Conservation (phyloP, 1,284 basidiomycete species). For the Apiotrichum laibachii region DNA sequence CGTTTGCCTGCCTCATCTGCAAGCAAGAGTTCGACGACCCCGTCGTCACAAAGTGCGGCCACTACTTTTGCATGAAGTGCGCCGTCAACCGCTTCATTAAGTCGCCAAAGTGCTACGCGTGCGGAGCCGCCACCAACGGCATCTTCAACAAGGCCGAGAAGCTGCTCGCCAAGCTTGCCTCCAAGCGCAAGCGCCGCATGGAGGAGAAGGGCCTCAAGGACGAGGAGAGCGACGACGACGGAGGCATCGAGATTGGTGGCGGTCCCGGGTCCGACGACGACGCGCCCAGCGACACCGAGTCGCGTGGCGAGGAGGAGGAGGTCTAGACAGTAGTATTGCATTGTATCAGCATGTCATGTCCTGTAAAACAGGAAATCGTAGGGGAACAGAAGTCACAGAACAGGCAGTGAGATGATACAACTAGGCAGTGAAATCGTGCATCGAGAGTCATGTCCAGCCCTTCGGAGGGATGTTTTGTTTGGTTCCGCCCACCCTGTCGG, state of each 20-base stretch:
- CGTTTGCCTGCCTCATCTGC: constrained; percentile 96
- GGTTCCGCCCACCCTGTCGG: not conserved
- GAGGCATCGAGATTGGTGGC: constrained; percentile 39
- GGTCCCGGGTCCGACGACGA: constrained; percentile 30
- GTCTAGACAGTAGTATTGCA: constrained; percentile 5
- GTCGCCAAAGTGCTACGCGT: constrained; percentile 94
- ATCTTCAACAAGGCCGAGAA: constrained; percentile 62
- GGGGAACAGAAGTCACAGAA: too few relatives aligned
- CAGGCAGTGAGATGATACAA: too few relatives aligned
- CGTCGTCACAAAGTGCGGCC: constrained; percentile 90
- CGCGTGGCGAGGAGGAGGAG: constrained; percentile 2
- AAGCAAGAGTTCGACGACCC: constrained; percentile 92
- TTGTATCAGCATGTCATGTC: constrained; percentile 6
- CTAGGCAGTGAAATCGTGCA: too few relatives aligned
- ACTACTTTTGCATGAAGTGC: constrained; percentile 89
- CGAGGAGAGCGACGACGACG: constrained; percentile 37
- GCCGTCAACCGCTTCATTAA: constrained; percentile 90
- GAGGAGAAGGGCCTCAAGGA: constrained; percentile 38
- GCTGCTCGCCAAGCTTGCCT: constrained; percentile 50
- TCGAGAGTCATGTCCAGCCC: too few relatives aligned
- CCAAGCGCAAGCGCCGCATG: constrained; percentile 41
- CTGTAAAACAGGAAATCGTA: not conserved
- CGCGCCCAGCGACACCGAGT: constrained; percentile 11
- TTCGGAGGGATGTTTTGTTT: constrained; percentile 2
- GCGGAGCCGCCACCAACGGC: constrained; percentile 85